Evolutionary conservation across 2,329 filamentous ascomycete species (phyloP).

Genomic region (Fusarium sp.): DNA sequence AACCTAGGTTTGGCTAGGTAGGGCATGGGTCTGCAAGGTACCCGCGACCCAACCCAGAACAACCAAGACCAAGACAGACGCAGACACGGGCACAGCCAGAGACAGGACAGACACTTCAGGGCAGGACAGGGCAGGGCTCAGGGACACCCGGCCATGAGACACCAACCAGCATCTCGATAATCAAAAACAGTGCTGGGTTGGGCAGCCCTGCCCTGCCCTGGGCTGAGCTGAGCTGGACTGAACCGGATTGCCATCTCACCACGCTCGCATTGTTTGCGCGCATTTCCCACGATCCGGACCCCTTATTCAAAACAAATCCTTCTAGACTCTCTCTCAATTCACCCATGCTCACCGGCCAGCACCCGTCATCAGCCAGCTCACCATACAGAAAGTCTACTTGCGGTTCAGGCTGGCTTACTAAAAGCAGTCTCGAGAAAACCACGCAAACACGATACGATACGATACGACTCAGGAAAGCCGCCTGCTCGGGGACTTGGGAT

Average conservation of each 20-base stretch:
- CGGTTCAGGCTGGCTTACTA: background rate
- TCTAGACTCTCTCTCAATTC: slow-evolving; percentile 13
- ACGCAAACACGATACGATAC: slow-evolving; percentile 11
- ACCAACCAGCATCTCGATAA: slow-evolving; percentile 12
- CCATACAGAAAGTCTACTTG: slow-evolving; percentile 2
- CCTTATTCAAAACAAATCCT: slow-evolving; percentile 17
- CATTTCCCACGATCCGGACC: slow-evolving; percentile 7
- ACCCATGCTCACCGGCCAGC: slow-evolving; percentile 1
- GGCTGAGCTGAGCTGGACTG: background rate
- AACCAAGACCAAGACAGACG: background rate
- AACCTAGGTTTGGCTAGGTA: slow-evolving; percentile 5
- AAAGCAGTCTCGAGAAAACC: slow-evolving; percentile 14
- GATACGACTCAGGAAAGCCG: slow-evolving; percentile 5
- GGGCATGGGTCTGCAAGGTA: slow-evolving; percentile 40
- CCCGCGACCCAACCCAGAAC: slow-evolving; percentile 34
- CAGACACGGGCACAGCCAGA: slow-evolving; percentile 1
- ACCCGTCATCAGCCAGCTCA: slow-evolving; percentile 18
- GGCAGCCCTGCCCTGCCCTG: background rate
- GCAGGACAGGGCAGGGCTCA: background rate
- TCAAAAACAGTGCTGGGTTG: background rate
- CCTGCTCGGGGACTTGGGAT: slow-evolving; percentile 16
- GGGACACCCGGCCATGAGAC: background rate
- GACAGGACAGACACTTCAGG: background rate
- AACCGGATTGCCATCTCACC: slow-evolving; percentile 8
- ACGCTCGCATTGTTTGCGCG: slow-evolving; percentile 10